These are phyloP conservation scores for Cyclotella sp. DNA, from an alignment of 108 stramenopile genomes.

Conservation along the genomic window DNA sequence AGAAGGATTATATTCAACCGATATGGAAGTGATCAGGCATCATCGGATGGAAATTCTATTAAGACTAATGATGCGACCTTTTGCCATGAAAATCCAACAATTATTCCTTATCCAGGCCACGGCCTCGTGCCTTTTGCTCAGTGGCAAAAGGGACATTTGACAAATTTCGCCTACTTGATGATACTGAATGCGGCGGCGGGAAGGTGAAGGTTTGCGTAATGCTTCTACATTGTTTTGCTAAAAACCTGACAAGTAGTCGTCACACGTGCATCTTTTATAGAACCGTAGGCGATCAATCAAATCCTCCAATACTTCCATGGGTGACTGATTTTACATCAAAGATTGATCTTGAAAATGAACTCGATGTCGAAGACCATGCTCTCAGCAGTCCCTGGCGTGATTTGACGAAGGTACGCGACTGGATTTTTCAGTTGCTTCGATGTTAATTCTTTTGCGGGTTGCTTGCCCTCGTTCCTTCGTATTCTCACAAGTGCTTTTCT, in stretches of 20 bases:
- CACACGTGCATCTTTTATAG: not conserved
- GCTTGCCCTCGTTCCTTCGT: not conserved
- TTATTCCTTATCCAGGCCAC: slow-evolving; percentile 40
- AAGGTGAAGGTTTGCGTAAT: slow-evolving; percentile 15
- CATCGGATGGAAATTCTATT: not conserved
- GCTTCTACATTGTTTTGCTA: too few species aligned
- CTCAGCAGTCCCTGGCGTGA: slow-evolving; percentile 35
- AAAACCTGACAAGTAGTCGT: too few species aligned
- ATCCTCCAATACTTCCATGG: slow-evolving; percentile 78
- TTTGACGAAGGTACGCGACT: slow-evolving; percentile 31
- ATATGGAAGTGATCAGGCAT: not conserved
- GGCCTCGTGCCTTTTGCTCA: slow-evolving; percentile 26
- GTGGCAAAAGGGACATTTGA: slow-evolving; percentile 56
- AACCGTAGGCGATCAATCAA: slow-evolving; percentile 47
- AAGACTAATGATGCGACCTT: not conserved
- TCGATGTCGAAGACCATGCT: not conserved
- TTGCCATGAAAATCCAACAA: not conserved
- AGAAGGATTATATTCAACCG: slow-evolving; percentile 27
- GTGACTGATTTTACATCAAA: slow-evolving; percentile 62
- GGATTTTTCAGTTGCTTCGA: not conserved
- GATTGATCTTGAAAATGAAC: slow-evolving; percentile 16
- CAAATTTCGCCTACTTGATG: slow-evolving; percentile 76
- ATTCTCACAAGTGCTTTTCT: not conserved
- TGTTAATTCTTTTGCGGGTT: not conserved
- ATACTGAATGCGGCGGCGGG: slow-evolving; percentile 80